Evolutionary conservation across 208 protist genomes (phyloP).

Genomic region (Acanthamoeba lenticulata): DNA sequence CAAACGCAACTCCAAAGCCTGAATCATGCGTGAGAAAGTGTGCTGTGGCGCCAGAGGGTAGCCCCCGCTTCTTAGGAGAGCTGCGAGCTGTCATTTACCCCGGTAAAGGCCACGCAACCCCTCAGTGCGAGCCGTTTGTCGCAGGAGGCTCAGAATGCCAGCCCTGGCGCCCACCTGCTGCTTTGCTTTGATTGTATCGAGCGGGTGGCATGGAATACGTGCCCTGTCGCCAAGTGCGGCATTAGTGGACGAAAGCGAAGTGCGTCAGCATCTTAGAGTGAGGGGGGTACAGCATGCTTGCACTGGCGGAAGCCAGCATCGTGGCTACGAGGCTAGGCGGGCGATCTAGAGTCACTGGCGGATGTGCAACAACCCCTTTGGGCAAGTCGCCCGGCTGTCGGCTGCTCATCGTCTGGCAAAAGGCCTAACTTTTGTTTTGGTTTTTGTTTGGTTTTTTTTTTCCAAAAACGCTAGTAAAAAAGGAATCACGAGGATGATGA

Average conservation of each 20-base stretch:
- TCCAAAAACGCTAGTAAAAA: not conserved
- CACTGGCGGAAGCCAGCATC: conserved; percentile 6
- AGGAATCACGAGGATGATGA: too few relatives aligned
- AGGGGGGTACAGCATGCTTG: not conserved
- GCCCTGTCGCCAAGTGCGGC: not conserved
- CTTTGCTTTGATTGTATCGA: conserved; percentile 41
- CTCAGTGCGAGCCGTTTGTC: not conserved
- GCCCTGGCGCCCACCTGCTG: not conserved
- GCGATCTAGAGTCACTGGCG: not conserved
- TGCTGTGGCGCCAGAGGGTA: not conserved
- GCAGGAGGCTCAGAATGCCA: not conserved
- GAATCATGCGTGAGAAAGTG: not conserved
- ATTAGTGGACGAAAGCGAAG: not conserved
- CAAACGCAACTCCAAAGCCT: not conserved
- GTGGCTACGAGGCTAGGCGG: not conserved
- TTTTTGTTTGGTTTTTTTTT: too few relatives aligned
- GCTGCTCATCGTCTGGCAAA: not conserved
- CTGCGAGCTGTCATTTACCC: too few relatives aligned
- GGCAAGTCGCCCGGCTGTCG: not conserved
- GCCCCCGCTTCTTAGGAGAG: too few relatives aligned
- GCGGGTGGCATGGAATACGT: conserved; percentile 20
- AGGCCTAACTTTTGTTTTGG: not conserved
- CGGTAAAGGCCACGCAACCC: conserved; percentile 10
- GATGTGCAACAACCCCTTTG: not conserved
- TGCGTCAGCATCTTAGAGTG: too few relatives aligned